Percentiles rank a stretch among this genome's conserved stretches.
phyloP scores from a whole-genome alignment of 768 basidiomycete genomes.

The Russula foetens region DNA sequence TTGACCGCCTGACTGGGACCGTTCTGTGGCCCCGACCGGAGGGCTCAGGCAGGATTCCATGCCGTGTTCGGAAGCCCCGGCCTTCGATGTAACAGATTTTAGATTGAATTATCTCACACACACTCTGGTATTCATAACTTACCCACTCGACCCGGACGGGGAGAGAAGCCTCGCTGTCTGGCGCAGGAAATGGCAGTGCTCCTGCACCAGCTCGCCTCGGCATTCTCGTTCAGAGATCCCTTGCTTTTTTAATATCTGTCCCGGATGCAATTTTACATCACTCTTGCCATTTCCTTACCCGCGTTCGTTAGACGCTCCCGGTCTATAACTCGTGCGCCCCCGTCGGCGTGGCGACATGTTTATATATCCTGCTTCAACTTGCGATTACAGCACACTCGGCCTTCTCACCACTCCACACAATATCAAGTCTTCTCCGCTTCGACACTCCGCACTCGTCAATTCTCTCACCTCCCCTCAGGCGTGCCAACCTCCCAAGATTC shows the following conservation, averaged over 20 bases:
- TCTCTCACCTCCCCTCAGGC: neutral
- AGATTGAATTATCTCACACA: slow-evolving; percentile 2
- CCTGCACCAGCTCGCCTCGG: slow-evolving; percentile 8
- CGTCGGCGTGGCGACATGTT: slow-evolving; percentile 13
- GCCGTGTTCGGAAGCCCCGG: slow-evolving; percentile 3
- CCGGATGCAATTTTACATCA: neutral
- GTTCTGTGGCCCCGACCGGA: neutral
- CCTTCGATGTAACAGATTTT: slow-evolving; percentile 11
- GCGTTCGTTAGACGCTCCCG: slow-evolving; percentile 1
- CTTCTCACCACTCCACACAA: neutral
- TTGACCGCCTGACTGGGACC: neutral
- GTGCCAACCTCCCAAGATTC: slow-evolving; percentile 23
- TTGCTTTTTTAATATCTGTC: slow-evolving; percentile 6
- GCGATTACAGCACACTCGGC: neutral
- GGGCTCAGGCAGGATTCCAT: neutral
- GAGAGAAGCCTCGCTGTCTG: slow-evolving; percentile 4
- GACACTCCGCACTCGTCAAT: neutral
- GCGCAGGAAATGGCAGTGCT: slow-evolving; percentile 13
- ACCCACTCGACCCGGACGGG: neutral
- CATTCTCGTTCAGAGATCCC: neutral
- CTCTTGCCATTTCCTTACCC: slow-evolving; percentile 4
- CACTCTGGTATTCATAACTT: slow-evolving; percentile 7
- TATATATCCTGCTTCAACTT: slow-evolving; percentile 9
- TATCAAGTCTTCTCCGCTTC: neutral
- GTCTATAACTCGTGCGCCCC: neutral